These are phyloP conservation scores for Effrenium voratum DNA, from an alignment of 73 alveolate genomes.

Conservation along the genomic window DNA sequence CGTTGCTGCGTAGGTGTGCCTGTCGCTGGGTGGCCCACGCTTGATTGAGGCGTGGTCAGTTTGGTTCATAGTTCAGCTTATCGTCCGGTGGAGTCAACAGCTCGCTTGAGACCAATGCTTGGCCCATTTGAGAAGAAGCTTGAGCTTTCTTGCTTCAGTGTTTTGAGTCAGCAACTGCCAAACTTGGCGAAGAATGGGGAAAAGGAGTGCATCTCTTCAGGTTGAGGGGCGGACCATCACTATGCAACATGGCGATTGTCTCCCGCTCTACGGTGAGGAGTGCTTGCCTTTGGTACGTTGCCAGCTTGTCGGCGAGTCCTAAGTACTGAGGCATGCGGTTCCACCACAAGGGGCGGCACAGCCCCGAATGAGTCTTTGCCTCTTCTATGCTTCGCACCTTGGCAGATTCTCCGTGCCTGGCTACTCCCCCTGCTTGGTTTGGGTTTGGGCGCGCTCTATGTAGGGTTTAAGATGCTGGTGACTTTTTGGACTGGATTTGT, in stretches of 20 bases:
- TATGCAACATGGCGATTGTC: slow-evolving; percentile 38
- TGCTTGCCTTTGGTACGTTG: neutral
- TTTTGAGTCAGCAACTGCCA: too few relatives aligned
- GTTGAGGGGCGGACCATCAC: slow-evolving; percentile 4
- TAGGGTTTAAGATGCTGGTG: too few relatives aligned
- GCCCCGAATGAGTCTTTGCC: slow-evolving; percentile 51
- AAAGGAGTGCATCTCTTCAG: too few relatives aligned
- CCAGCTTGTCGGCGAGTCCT: neutral
- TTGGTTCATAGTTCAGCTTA: too few relatives aligned
- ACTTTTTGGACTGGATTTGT: too few relatives aligned
- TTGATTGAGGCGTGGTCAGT: slow-evolving; percentile 26
- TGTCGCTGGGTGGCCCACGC: slow-evolving; percentile 34
- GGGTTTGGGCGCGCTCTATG: too few relatives aligned
- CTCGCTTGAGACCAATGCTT: too few relatives aligned
- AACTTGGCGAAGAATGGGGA: too few relatives aligned
- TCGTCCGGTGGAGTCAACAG: too few relatives aligned
- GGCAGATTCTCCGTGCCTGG: neutral
- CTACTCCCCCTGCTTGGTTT: neutral
- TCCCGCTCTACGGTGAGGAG: slow-evolving; percentile 49
- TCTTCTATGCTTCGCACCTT: slow-evolving; percentile 22
- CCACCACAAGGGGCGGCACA: slow-evolving; percentile 10
- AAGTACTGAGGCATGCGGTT: slow-evolving; percentile 30
- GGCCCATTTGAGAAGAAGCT: too few relatives aligned
- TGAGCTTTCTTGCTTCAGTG: too few relatives aligned
- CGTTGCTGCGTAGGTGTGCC: too few relatives aligned